phyloP scores from a whole-genome alignment of 192 early-diverging fungal genomes.

The Coemansia aciculifera region DNA sequence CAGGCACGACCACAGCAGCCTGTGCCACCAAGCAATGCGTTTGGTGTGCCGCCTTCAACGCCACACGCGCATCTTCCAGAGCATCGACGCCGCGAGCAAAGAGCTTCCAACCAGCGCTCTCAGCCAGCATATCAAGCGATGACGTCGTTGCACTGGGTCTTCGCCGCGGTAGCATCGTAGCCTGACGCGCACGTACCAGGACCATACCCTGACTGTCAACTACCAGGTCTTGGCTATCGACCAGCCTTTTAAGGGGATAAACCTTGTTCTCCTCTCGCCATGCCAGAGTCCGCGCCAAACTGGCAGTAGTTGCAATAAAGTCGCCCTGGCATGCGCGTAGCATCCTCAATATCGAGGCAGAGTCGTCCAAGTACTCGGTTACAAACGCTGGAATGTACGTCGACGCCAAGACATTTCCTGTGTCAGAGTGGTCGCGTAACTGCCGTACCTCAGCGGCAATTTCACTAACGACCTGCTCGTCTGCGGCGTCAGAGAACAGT shows the following conservation, averaged over 20 bases:
- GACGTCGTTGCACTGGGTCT: background rate
- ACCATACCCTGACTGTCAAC: slow-evolving; percentile 29
- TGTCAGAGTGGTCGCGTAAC: background rate
- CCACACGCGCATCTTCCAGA: slow-evolving; percentile 45
- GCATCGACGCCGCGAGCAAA: slow-evolving; percentile 27
- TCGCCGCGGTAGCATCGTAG: slow-evolving; percentile 16
- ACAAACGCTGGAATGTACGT: slow-evolving; percentile 39
- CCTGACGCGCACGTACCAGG: slow-evolving; percentile 29
- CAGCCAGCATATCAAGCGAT: background rate
- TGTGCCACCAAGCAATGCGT: background rate
- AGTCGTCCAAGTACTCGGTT: slow-evolving; percentile 39
- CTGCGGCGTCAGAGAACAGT: background rate
- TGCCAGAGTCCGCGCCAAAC: slow-evolving; percentile 22
- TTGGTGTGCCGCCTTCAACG: slow-evolving; percentile 24
- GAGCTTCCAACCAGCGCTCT: slow-evolving; percentile 13
- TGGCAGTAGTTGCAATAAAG: background rate
- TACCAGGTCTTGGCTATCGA: background rate
- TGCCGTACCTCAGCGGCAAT: slow-evolving; percentile 15
- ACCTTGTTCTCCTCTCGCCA: slow-evolving; percentile 49
- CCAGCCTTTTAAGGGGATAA: slow-evolving; percentile 23
- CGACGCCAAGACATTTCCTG: background rate
- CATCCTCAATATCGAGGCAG: slow-evolving; percentile 18
- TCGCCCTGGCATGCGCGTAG: slow-evolving; percentile 26
- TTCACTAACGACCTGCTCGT: slow-evolving; percentile 8
- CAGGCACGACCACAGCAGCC: slow-evolving; percentile 35